Conservation (phyloP, 2,329 filamentous ascomycete genomes). For the Colletotrichum destructivum region DNA sequence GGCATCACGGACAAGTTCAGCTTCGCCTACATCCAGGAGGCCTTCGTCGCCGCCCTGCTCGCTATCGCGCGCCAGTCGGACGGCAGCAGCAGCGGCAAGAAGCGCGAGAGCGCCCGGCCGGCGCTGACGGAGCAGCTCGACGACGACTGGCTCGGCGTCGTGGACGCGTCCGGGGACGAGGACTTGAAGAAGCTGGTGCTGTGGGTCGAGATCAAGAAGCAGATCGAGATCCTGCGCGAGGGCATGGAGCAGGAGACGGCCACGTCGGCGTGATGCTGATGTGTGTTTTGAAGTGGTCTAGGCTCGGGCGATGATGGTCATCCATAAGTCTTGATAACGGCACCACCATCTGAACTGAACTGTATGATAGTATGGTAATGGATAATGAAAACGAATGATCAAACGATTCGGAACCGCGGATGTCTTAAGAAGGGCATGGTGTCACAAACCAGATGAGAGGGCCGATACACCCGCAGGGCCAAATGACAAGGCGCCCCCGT, state of each 20-base stretch:
- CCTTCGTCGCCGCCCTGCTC: constrained; percentile 75
- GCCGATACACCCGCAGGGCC: background rate
- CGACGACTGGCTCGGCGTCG: constrained; percentile 57
- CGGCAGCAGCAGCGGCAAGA: constrained; percentile 11
- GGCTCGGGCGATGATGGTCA: no score
- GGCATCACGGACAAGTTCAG: constrained; percentile 76
- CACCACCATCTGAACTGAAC: no score
- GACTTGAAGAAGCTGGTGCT: constrained; percentile 67
- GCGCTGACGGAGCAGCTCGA: constrained; percentile 49
- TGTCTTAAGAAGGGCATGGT: background rate
- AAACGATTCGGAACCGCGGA: no score
- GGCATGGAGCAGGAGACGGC: constrained; percentile 64
- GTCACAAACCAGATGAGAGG: background rate
- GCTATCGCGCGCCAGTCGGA: constrained; percentile 63
- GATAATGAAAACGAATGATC: background rate
- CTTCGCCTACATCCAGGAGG: constrained; percentile 80
- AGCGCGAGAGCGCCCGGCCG: constrained; percentile 47
- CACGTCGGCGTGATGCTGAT: no score
- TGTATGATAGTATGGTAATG: background rate
- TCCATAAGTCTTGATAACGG: no score
- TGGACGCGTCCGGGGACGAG: constrained; percentile 46
- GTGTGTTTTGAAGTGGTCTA: no score
- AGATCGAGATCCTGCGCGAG: constrained; percentile 72
- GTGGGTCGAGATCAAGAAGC: constrained; percentile 75
- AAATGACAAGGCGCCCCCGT: background rate